A percentile compares a stretch with the other conserved stretches of the same genome.
These are phyloP conservation scores for Balakata baccata DNA, from an alignment of 345 rosid species.

Conservation along the genomic window DNA sequence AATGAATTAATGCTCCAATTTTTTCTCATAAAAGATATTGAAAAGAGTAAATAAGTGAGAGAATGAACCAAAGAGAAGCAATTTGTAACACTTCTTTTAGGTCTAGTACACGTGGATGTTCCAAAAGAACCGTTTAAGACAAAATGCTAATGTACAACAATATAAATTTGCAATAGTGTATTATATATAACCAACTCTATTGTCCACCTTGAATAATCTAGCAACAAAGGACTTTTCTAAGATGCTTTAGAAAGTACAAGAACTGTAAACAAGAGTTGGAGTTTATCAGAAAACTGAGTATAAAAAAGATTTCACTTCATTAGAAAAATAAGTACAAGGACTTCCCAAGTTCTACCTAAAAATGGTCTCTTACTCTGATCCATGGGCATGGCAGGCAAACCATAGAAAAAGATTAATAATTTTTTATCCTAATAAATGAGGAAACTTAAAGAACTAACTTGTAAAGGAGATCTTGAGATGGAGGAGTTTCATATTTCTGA, in stretches of 20 bases:
- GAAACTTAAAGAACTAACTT: conserved; percentile 46
- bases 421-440: neutral
- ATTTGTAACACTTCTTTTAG: neutral
- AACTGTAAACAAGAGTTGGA: neutral
- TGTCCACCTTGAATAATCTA: neutral
- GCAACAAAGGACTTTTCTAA: neutral
- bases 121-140: neutral
- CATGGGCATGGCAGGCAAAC: neutral
- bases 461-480: conserved; percentile 58
- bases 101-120: neutral
- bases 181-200: neutral
- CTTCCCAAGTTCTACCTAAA: neutral
- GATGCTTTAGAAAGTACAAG: neutral
- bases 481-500: conserved; percentile 35
- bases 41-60: neutral
- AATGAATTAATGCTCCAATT: too few species aligned
- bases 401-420: conserved; percentile 2
- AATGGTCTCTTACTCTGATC: neutral
- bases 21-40: neutral
- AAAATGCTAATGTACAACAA: too few species aligned
- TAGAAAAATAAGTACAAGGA: neutral
- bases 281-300: neutral
- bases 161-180: neutral
- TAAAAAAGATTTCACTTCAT: neutral
- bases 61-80: neutral